Evolutionary conservation across 2,329 filamentous ascomycete species (phyloP).

Genomic region (Arachnopeziza araneosa): DNA sequence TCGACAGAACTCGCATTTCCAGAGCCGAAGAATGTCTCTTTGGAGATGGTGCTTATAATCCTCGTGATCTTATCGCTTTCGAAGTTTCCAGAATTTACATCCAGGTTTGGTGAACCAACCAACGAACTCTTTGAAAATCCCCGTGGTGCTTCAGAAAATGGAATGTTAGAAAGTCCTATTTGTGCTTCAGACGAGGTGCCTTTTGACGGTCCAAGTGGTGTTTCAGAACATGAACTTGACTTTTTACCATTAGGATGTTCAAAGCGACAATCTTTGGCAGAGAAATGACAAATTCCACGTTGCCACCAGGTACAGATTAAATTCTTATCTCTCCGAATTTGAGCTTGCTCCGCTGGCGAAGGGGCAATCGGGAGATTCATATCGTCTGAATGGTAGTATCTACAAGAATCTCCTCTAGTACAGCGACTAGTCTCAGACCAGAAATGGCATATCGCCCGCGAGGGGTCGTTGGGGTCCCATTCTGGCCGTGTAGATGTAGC

Average conservation of each 20-base stretch:
- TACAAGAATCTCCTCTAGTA: conserved; percentile 7
- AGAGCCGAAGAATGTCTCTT: conserved; percentile 21
- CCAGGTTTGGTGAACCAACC: neutral
- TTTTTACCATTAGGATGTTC: neutral
- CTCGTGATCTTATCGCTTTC: neutral
- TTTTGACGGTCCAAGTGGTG: too few species aligned
- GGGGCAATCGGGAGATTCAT: conserved; percentile 1
- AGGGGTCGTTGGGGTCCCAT: conserved; percentile 9
- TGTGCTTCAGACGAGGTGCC: too few species aligned
- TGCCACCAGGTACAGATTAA: neutral
- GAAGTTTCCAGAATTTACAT: neutral
- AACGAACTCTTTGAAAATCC: neutral
- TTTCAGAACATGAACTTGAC: neutral
- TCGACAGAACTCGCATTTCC: conserved; percentile 3
- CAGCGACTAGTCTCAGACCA: conserved; percentile 8
- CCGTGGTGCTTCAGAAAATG: too few species aligned
- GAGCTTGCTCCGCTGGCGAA: neutral
- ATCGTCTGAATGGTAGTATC: conserved; percentile 11
- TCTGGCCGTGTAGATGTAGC: neutral
- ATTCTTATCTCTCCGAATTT: neutral
- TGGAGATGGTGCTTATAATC: conserved; percentile 1
- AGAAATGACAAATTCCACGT: neutral
- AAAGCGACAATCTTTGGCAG: neutral
- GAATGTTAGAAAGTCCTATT: too few species aligned
- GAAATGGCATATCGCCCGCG: conserved; percentile 14